phyloP scores from a whole-genome alignment of 2,329 filamentous ascomycete species.

The Neopestalotiopsis sp. region DNA sequence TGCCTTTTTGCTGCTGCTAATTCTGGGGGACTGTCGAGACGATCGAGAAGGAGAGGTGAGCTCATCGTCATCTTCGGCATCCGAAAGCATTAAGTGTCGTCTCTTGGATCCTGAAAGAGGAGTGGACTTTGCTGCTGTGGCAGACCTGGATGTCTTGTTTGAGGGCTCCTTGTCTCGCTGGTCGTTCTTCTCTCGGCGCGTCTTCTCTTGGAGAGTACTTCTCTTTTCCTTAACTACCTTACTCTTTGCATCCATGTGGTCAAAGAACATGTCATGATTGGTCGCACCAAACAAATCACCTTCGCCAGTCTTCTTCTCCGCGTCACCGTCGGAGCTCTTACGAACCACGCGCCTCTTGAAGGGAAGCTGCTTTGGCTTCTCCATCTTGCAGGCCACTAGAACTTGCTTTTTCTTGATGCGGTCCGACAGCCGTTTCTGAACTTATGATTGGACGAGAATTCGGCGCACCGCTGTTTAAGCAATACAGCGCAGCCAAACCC shows the following conservation, averaged over 20 bases:
- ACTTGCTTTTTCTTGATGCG: too few relatives aligned
- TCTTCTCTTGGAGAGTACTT: slow-evolving; percentile 24
- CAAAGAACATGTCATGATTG: slow-evolving; percentile 36
- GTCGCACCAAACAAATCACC: slow-evolving; percentile 43
- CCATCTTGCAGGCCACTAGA: slow-evolving; percentile 22
- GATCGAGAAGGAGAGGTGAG: neutral
- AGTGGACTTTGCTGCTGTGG: neutral
- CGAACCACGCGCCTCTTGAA: slow-evolving; percentile 57
- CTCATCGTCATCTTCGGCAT: slow-evolving; percentile 15
- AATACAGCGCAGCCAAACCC: too few relatives aligned
- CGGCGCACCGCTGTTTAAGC: too few relatives aligned
- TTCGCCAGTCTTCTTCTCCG: slow-evolving; percentile 48
- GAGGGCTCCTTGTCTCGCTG: slow-evolving; percentile 16
- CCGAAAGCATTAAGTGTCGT: slow-evolving; percentile 23
- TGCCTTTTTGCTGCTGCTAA: neutral
- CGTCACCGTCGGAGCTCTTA: slow-evolving; percentile 34
- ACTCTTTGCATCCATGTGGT: slow-evolving; percentile 42
- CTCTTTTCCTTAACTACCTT: slow-evolving; percentile 21
- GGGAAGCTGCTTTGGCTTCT: slow-evolving; percentile 40
- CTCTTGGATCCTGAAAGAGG: slow-evolving; percentile 26
- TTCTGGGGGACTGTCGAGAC: neutral
- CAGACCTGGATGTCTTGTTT: neutral
- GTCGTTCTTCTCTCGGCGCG: slow-evolving; percentile 18
- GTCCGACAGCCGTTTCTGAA: too few relatives aligned
- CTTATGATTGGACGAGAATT: too few relatives aligned